A percentile compares a stretch with the other conserved stretches of the same genome.
Conservation (phyloP, 768 basidiomycete species). For the Psilocybe sp. region DNA sequence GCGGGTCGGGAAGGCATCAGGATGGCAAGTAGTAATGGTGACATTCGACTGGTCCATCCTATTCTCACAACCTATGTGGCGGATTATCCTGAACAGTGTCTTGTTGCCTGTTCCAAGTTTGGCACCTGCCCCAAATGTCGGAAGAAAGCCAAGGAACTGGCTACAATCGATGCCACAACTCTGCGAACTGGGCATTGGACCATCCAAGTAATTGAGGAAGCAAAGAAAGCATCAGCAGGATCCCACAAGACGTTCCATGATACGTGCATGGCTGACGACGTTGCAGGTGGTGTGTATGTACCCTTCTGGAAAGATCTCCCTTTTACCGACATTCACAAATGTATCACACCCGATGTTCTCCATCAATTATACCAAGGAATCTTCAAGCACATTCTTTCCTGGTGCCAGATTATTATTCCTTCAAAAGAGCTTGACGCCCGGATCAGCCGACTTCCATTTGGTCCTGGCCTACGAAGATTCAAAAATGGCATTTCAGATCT, state of each 20-base stretch:
- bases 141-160: conserved; percentile 5
- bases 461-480: conserved; percentile 31
- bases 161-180: too few relatives aligned
- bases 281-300: conserved; percentile 12
- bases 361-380: conserved; percentile 21
- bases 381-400: conserved; percentile 14
- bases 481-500: conserved; percentile 36
- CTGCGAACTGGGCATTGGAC: conserved; percentile 5
- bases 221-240: conserved; percentile 1
- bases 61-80: conserved; percentile 15
- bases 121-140: conserved; percentile 17
- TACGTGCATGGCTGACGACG: conserved; percentile 13
- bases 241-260: conserved; percentile 11
- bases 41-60: conserved; percentile 16
- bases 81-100: conserved; percentile 39
- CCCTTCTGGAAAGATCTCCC: conserved; percentile 19
- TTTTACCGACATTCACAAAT: conserved; percentile 10
- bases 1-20: conserved; percentile 25
- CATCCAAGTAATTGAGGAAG: conserved; percentile 10
- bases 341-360: conserved; percentile 16
- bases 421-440: conserved; percentile 13
- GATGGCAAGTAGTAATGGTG: conserved; percentile 29
- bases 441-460: conserved; percentile 29
- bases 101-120: conserved; percentile 25
- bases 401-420: conserved; percentile 8